A percentile compares a stretch with the other conserved stretches of the same genome.
phyloP scores from a whole-genome alignment of 768 basidiomycete species.

The Termitomyces sp. region DNA sequence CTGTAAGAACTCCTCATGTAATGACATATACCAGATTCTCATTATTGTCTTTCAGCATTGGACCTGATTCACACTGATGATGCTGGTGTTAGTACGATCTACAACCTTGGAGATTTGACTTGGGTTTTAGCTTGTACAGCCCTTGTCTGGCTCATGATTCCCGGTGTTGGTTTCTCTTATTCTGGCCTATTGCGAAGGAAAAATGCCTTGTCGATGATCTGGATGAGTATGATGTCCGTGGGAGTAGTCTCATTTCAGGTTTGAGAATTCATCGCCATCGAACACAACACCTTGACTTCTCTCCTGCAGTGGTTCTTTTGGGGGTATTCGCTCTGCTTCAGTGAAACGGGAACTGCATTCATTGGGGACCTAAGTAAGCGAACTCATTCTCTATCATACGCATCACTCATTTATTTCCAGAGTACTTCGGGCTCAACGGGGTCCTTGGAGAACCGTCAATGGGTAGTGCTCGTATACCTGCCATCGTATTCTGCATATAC shows the following conservation, averaged over 20 bases:
- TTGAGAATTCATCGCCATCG: constrained; percentile 17
- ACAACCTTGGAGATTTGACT: constrained; percentile 43
- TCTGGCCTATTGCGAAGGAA: constrained; percentile 86
- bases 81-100: constrained; percentile 25
- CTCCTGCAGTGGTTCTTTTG: constrained; percentile 87
- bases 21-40: not conserved
- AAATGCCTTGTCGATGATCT: constrained; percentile 88
- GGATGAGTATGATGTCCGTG: constrained; percentile 64
- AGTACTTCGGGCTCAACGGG: constrained; percentile 75
- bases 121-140: constrained; percentile 68
- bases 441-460: constrained; percentile 73
- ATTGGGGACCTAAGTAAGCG: constrained; percentile 82
- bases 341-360: constrained; percentile 60
- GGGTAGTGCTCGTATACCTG: constrained; percentile 67
- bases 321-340: constrained; percentile 92
- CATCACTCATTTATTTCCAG: constrained; percentile 24
- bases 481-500: constrained; percentile 75
- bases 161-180: constrained; percentile 81
- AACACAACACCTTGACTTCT: not conserved
- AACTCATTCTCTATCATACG: not conserved
- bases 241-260: constrained; percentile 84
- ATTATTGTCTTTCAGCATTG: constrained; percentile 21
- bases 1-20: not conserved
- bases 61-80: constrained; percentile 23
- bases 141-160: constrained; percentile 79